Conservation (phyloP, 2,329 filamentous ascomycete species). For the Neofusicoccum sp. region DNA sequence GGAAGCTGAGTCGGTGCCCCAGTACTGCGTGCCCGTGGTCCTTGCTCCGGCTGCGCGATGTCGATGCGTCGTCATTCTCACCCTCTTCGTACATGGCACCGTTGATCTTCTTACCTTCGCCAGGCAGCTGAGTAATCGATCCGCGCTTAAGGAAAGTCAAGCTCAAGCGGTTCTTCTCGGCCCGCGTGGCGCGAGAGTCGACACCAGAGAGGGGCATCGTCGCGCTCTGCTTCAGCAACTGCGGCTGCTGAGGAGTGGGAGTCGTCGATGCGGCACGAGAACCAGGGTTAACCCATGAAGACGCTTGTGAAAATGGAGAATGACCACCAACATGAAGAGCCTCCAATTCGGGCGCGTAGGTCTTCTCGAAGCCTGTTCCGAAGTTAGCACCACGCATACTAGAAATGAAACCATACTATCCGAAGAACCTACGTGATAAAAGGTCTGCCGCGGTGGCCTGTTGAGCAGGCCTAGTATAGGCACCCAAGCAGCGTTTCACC, state of each 20-base stretch:
- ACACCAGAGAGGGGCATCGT: neutral
- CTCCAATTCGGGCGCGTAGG: slow-evolving; percentile 44
- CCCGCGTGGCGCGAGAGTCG: slow-evolving; percentile 23
- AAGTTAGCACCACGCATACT: too few relatives aligned
- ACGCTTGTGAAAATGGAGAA: slow-evolving; percentile 32
- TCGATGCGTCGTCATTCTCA: slow-evolving; percentile 11
- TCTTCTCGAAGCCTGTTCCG: slow-evolving; percentile 44
- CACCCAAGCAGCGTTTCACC: slow-evolving; percentile 75
- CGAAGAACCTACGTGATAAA: slow-evolving; percentile 57
- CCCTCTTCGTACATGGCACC: neutral
- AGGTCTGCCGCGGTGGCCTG: slow-evolving; percentile 61
- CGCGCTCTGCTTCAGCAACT: slow-evolving; percentile 1
- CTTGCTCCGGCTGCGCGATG: slow-evolving; percentile 32
- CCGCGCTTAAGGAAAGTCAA: slow-evolving; percentile 40
- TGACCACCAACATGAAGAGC: slow-evolving; percentile 37
- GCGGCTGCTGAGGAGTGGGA: slow-evolving; percentile 2
- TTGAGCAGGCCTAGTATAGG: slow-evolving; percentile 64
- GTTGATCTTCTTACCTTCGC: neutral
- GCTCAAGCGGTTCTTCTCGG: slow-evolving; percentile 41
- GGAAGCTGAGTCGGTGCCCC: slow-evolving; percentile 28
- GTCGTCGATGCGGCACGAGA: slow-evolving; percentile 5
- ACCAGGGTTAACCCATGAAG: slow-evolving; percentile 33
- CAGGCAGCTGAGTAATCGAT: slow-evolving; percentile 18
- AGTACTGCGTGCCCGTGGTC: slow-evolving; percentile 21
- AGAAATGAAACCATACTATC: too few relatives aligned